Conservation (phyloP, 345 rosid species). For the Camelina laxa region DNA sequence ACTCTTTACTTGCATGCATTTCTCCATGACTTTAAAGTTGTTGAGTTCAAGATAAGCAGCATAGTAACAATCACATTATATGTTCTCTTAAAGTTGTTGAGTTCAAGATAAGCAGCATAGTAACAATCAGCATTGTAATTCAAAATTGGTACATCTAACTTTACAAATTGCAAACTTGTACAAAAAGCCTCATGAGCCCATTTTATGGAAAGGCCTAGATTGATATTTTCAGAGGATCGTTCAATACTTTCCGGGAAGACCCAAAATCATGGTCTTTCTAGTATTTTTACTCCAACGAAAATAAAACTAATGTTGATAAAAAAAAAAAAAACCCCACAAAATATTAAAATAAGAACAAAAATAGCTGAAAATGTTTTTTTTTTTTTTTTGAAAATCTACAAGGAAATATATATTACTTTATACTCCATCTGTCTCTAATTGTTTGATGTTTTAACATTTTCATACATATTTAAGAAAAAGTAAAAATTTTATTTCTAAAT, state of each 20-base stretch:
- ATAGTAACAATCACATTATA: neutral
- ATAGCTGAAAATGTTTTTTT: neutral
- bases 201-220: neutral
- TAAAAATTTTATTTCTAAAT: no score
- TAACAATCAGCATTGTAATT: conserved; percentile 25
- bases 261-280: no score
- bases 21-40: neutral
- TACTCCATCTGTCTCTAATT: no score
- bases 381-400: neutral
- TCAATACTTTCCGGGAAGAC: neutral
- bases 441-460: no score
- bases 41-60: neutral
- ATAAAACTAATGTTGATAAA: no score
- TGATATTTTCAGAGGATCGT: neutral
- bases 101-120: neutral
- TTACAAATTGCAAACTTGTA: conserved; percentile 5
- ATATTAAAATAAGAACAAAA: no score
- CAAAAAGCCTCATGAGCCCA: conserved; percentile 19
- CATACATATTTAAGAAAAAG: no score
- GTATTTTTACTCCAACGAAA: no score
- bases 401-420: neutral
- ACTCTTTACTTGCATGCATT: neutral
- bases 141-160: neutral
- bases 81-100: neutral
- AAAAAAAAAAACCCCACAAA: no score